phyloP scores from a whole-genome alignment of 495 filamentous ascomycete species.

The Lasiosphaeriaceae sp. region DNA sequence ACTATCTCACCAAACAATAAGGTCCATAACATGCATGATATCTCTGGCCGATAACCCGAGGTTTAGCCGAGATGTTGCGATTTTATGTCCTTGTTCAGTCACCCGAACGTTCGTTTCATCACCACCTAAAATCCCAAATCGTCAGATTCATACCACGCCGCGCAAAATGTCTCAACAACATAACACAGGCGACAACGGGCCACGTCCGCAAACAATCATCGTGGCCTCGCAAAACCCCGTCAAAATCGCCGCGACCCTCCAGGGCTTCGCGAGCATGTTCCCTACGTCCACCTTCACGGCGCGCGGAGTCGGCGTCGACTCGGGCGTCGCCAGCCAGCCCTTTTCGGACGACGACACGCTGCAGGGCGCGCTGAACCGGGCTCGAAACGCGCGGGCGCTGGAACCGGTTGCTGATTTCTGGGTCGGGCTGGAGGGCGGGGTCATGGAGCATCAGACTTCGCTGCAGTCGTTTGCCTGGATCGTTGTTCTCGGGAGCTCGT shows the following conservation, averaged over 20 bases:
- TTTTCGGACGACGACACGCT: conserved; percentile 23
- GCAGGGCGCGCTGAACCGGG: conserved; percentile 24
- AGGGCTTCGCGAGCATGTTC: conserved; percentile 25
- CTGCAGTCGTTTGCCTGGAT: conserved; percentile 31
- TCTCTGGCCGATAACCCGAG: too few species aligned
- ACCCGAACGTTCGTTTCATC: too few species aligned
- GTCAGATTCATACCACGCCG: too few species aligned
- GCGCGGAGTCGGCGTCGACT: conserved; percentile 25
- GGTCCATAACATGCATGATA: too few species aligned
- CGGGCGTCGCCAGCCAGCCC: conserved; percentile 26
- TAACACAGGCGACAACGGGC: too few species aligned
- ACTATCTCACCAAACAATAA: too few species aligned
- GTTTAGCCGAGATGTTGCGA: too few species aligned
- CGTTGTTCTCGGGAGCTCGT: conserved; percentile 13
- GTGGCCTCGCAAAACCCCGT: conserved; percentile 25
- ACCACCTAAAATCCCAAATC: too few species aligned
- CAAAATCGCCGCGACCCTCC: conserved; percentile 20
- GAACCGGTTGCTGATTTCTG: conserved; percentile 23
- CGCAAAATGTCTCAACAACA: too few species aligned
- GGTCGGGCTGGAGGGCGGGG: conserved; percentile 29
- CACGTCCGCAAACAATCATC: too few species aligned
- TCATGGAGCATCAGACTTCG: neutral
- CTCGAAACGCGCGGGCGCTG: conserved; percentile 12
- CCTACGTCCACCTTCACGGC: conserved; percentile 24
- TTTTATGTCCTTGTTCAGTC: too few species aligned